A percentile compares a stretch with the other conserved stretches of the same genome.
These are phyloP conservation scores for Keithomyces neogunnii DNA, from an alignment of 2,329 filamentous ascomycete species.

Conservation along the genomic window DNA sequence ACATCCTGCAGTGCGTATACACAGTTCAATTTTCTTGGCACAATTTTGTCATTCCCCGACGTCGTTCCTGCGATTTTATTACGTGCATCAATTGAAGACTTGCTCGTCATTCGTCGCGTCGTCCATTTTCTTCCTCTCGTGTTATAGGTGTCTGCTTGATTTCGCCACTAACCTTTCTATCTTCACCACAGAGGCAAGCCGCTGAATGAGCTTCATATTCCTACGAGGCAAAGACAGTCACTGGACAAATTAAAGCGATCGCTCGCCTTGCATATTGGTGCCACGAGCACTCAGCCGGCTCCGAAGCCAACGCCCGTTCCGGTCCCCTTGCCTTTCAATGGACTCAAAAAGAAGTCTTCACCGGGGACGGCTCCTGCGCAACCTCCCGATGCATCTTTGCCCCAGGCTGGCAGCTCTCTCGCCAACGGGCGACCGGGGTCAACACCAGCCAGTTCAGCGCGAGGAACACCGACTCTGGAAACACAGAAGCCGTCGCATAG, in stretches of 20 bases:
- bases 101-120: background rate
- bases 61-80: constrained; percentile 1
- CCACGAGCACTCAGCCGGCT: constrained; percentile 10
- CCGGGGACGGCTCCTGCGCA: constrained; percentile 7
- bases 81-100: constrained; percentile 2
- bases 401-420: constrained; percentile 9
- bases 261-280: constrained; percentile 20
- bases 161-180: background rate
- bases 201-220: constrained; percentile 46
- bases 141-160: background rate
- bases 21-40: constrained; percentile 7
- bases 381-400: constrained; percentile 7
- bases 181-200: constrained; percentile 23
- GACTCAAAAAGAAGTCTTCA: constrained; percentile 5
- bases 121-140: background rate
- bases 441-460: constrained; percentile 8
- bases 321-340: background rate
- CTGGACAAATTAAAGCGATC: constrained; percentile 34
- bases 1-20: constrained; percentile 50
- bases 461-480: background rate
- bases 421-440: constrained; percentile 6
- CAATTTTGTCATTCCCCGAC: constrained; percentile 9
- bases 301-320: constrained; percentile 4
- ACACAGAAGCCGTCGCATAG: constrained; percentile 1
- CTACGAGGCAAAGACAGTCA: constrained; percentile 35